A percentile compares a stretch with the other conserved stretches of the same genome.
These are phyloP conservation scores for Penicillium frequentans DNA, from an alignment of 2,329 filamentous ascomycete species.

Conservation along the genomic window DNA sequence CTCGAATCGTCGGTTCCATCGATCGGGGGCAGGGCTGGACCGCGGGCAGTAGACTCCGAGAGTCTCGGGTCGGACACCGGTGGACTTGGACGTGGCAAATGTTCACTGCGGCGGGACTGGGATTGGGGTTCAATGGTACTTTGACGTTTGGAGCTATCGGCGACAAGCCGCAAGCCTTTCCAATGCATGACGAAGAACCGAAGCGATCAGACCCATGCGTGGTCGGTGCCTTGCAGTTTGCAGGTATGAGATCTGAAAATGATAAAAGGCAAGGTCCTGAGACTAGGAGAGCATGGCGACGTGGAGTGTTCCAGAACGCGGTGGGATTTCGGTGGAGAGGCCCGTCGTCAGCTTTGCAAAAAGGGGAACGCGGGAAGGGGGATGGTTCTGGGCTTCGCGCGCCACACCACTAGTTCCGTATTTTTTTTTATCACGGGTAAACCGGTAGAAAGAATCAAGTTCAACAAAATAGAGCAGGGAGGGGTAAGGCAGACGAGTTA, in stretches of 20 bases:
- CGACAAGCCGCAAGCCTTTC: conserved; percentile 39
- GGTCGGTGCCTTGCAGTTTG: conserved; percentile 9
- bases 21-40: conserved; percentile 11
- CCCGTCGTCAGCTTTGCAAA: conserved; percentile 22
- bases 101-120: conserved; percentile 37
- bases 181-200: conserved; percentile 38
- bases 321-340: conserved; percentile 23
- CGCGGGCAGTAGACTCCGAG: conserved; percentile 38
- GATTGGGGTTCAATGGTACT: conserved; percentile 30
- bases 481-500: background rate
- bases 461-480: background rate
- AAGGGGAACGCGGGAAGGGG: conserved; percentile 26
- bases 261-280: background rate
- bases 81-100: conserved; percentile 34
- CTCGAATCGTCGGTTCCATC: conserved; percentile 15
- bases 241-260: background rate
- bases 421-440: background rate
- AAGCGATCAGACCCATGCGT: conserved; percentile 19
- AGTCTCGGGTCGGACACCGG: conserved; percentile 31
- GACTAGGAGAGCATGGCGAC: conserved; percentile 16
- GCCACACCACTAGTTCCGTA: conserved; percentile 1
- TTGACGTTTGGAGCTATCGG: conserved; percentile 37
- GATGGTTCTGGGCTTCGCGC: background rate
- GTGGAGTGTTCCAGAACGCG: conserved; percentile 26
- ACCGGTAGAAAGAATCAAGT: no score